Evolutionary conservation across 2,329 filamentous ascomycete species (phyloP), one percentile per base, ranked within the genome.

Genomic region (Fusarium sp.): DNA sequence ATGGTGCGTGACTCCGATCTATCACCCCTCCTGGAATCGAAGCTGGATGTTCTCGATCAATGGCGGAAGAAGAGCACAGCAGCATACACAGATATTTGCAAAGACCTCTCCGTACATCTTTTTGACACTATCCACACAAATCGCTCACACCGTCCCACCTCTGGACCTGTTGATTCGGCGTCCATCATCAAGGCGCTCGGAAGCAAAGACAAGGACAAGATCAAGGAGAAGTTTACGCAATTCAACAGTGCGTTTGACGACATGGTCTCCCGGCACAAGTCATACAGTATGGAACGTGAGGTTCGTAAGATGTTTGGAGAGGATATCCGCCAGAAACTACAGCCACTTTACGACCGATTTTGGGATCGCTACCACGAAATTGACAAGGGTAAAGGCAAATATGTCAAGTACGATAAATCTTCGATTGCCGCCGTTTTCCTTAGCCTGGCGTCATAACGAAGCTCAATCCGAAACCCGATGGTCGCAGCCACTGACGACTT

Each of bases 281-380:
- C 88, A 31, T 93, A 94, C 78, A 92, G 88, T 78, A 98, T 98
- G 94, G 96, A 99, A 84, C 90, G 91, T 27, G 96, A 98, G 80
- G 96, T 98, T 35, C 90, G 94, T 49, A 88, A 90, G 71, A 90
- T 93, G 83, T 89, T 98, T 78, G 92, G 91, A 17, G 91, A 92
- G 77, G 95, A 98, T 79, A 92, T 98, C 72, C 94, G 96, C 81
- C 92, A 92, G 77, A 94, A 98, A 84, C 92, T 99, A 64, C 96
- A 98, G 84, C 95, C 96, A 63, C 87, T 99, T 16, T 99, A 99
- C 84, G 93, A 93, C 71, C 90, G 96, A 53, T 99, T 99, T 84
- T 98, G 94, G 91, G 96, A 98, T 83, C 90, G 96, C 31, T 99
- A 99, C 81, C 95, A 98, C 81, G 96, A 98, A 83, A 92, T 98